These are phyloP conservation scores for Fusarium ramigenum DNA, from an alignment of 2,329 filamentous ascomycete genomes.

Conservation along the genomic window DNA sequence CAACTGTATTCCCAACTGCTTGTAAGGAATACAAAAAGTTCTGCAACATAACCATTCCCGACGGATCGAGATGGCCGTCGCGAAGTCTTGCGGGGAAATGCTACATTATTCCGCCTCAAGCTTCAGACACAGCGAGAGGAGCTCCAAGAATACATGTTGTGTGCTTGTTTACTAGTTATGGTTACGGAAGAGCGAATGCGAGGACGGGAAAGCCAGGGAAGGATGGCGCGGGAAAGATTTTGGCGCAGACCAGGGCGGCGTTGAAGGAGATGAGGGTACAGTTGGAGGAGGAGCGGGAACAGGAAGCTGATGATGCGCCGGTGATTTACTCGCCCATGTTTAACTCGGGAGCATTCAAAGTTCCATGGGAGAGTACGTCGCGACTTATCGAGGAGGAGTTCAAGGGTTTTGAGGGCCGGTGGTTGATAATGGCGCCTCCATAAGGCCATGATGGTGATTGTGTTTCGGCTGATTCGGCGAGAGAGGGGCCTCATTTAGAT, in stretches of 20 bases:
- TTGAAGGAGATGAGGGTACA: slow-evolving; percentile 16
- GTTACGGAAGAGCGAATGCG: slow-evolving; percentile 23
- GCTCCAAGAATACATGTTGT: slow-evolving; percentile 33
- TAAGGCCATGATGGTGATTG: neutral
- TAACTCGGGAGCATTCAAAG: slow-evolving; percentile 31
- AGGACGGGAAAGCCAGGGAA: slow-evolving; percentile 27
- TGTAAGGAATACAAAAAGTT: slow-evolving; percentile 38
- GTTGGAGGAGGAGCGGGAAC: neutral
- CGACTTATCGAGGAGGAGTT: slow-evolving; percentile 29
- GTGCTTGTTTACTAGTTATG: slow-evolving; percentile 34
- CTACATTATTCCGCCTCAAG: slow-evolving; percentile 44
- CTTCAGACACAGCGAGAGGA: slow-evolving; percentile 29
- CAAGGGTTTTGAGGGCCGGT: slow-evolving; percentile 13
- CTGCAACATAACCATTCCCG: slow-evolving; percentile 34
- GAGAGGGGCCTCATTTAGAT: neutral
- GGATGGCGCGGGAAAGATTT: slow-evolving; percentile 14
- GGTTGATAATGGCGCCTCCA: slow-evolving; percentile 36
- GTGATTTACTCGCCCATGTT: slow-evolving; percentile 35
- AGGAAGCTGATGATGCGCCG: accelerated
- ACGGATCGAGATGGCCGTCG: slow-evolving; percentile 24
- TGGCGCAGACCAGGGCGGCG: slow-evolving; percentile 26
- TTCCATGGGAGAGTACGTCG: slow-evolving; percentile 26
- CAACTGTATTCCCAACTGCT: slow-evolving; percentile 39
- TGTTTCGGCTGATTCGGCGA: neutral
- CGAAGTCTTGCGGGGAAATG: slow-evolving; percentile 39